Conservation (phyloP, 805 yeast genomes). For the Myxozyma nipponensis region DNA sequence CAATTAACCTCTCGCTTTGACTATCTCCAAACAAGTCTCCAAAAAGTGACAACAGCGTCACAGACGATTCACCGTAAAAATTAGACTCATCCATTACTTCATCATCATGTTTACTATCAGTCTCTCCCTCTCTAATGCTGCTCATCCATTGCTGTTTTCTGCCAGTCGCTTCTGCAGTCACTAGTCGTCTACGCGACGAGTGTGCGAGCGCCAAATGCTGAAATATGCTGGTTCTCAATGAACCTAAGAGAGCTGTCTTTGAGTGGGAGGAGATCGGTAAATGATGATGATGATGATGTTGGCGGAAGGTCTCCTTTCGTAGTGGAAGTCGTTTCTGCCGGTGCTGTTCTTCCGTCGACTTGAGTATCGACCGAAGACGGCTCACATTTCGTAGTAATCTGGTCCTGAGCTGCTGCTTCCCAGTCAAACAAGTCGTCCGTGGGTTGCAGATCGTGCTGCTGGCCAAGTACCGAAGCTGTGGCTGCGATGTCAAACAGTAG, state of each 20-base stretch:
- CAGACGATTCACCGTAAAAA: neutral
- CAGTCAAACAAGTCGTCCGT: slow-evolving; percentile 1
- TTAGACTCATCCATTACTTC: slow-evolving; percentile 2
- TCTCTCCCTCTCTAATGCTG: neutral
- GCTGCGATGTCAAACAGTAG: slow-evolving; percentile 18
- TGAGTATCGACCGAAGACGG: neutral
- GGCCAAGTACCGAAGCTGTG: slow-evolving; percentile 2
- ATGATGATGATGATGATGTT: neutral
- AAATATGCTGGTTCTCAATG: slow-evolving; percentile 21
- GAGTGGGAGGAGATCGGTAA: neutral
- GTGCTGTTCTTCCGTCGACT: neutral
- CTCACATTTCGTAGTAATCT: slow-evolving; percentile 40
- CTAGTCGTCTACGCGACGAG: neutral
- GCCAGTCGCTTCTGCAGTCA: slow-evolving; percentile 27
- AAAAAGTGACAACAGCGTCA: neutral
- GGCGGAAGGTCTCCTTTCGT: neutral
- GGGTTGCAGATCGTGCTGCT: neutral
- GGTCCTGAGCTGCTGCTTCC: slow-evolving; percentile 68
- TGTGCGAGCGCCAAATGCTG: slow-evolving; percentile 27
- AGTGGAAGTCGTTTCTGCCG: neutral
- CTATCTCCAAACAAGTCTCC: slow-evolving; percentile 1
- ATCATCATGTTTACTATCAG: neutral
- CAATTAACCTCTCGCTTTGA: neutral
- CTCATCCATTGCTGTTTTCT: slow-evolving; percentile 16
- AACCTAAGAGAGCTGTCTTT: slow-evolving; percentile 14